Percentiles rank a stretch among this genome's conserved stretches.
phyloP scores from a whole-genome alignment of 495 filamentous ascomycete species.

The Aspergillus baeticus region DNA sequence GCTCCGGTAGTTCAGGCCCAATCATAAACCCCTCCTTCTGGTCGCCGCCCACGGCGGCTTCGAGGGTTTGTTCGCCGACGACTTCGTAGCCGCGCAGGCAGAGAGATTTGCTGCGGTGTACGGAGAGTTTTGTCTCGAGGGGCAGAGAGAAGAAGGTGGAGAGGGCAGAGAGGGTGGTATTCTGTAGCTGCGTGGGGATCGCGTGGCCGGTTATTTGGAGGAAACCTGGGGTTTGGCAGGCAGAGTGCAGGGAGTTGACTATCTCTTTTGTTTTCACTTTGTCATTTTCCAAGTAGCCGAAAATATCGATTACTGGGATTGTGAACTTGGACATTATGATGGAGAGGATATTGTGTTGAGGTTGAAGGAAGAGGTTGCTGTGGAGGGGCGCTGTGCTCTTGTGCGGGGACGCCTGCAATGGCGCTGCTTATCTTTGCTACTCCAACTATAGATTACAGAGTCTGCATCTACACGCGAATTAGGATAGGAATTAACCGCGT shows the following conservation, averaged over 20 bases:
- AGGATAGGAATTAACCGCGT: too few relatives aligned
- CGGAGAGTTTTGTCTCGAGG: neutral
- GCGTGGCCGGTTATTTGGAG: slow-evolving; percentile 7
- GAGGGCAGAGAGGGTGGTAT: neutral
- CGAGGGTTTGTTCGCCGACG: slow-evolving; percentile 7
- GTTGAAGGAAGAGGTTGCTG: too few relatives aligned
- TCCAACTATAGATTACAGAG: too few relatives aligned
- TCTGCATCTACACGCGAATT: too few relatives aligned
- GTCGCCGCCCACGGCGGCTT: neutral
- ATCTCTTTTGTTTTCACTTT: neutral
- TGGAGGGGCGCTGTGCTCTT: too few relatives aligned
- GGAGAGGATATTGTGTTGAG: too few relatives aligned
- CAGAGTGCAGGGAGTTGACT: neutral
- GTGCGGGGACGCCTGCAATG: too few relatives aligned
- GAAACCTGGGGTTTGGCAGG: slow-evolving; percentile 10
- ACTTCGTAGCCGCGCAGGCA: slow-evolving; percentile 5
- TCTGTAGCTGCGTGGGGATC: neutral
- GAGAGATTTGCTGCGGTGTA: neutral
- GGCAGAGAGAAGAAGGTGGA: neutral
- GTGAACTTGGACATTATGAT: neutral
- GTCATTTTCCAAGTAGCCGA: slow-evolving; percentile 3
- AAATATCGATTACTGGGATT: slow-evolving; percentile 9
- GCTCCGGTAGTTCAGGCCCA: neutral
- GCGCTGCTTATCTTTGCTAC: too few relatives aligned
- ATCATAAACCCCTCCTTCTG: slow-evolving; percentile 13